Base-by-base conservation (phyloP, 1,284 basidiomycete species). In the Puccinia coronata region DNA sequence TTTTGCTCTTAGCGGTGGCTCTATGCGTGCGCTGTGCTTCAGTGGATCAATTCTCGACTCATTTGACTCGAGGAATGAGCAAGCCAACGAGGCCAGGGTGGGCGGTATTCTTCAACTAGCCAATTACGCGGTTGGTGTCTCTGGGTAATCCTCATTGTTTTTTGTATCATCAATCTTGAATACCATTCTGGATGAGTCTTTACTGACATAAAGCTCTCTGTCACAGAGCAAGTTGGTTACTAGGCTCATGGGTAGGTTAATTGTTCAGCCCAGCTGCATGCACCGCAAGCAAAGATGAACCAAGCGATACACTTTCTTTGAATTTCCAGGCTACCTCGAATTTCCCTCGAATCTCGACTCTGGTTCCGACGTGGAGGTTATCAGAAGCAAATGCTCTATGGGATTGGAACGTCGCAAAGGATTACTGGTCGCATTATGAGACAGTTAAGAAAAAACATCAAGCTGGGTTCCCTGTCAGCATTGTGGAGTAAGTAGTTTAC, bases 381-480 rank as follows among this genome's bases (percentile, higher is more conserved):
- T 73, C 70, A 11, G 71, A 81, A 6, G 70, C 63, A 6, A 73
- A 81, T 36, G 41, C 55, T 14, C 55, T 81, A 20, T 73, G 57
- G 71, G 79, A 81, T 74, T 81, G 79, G 79, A 65, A 81, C 34
- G 55, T 73, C 25, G 71, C 47, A 25, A 81, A 74, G n/a, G 41
- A 65, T 57, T 81, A 81, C 49, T 59, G 28, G 28, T 41, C 39
- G 49, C 23, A 74, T 20, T 61, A 61, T 39, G 23, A 55, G 25
- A 43, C 41, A 9, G 79, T 81, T 18, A 41, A 74, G 36, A 20
- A 81, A 41, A 81, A 81, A 55, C 72, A 67, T 36, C 39, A 81
- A 14, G 79, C 79, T 53, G 57, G 61, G 28, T 81, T 81, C 39
- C 79, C 70, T 5, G 39, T 55, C 20, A 81, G 79, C 43, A 63